phyloP scores from a whole-genome alignment of 2,329 filamentous ascomycete species.

The Alternaria ethzedia region DNA sequence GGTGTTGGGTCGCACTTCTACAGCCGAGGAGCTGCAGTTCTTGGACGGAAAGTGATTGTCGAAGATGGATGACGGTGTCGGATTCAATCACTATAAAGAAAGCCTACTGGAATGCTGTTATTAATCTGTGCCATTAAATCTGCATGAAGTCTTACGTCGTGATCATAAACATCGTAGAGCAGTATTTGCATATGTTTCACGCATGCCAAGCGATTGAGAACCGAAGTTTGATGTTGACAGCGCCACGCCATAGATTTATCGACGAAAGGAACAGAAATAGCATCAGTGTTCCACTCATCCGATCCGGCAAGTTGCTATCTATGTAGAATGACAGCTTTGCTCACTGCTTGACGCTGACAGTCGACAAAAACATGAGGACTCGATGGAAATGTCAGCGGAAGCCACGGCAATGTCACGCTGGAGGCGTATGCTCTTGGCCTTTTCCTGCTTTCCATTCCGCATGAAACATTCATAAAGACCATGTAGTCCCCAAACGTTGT shows the following conservation, averaged over 20 bases:
- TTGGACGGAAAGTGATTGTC: neutral
- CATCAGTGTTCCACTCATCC: neutral
- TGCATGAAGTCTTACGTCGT: neutral
- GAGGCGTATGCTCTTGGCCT: neutral
- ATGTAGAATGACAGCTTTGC: neutral
- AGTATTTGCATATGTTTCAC: neutral
- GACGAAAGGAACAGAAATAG: neutral
- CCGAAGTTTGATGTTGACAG: neutral
- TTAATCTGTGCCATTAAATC: neutral
- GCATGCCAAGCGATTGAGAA: neutral
- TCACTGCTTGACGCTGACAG: neutral
- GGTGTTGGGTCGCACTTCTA: neutral
- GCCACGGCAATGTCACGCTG: neutral
- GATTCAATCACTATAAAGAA: neutral
- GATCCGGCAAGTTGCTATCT: neutral
- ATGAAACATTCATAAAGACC: slow-evolving; percentile 3
- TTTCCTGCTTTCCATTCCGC: neutral
- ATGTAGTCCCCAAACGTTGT: slow-evolving; percentile 6
- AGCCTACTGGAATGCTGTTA: neutral
- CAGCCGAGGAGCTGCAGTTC: neutral
- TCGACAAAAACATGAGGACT: neutral
- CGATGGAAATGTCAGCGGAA: neutral
- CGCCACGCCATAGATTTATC: neutral
- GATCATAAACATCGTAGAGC: neutral
- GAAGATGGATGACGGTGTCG: neutral